phyloP scores from a whole-genome alignment of 2,329 filamentous ascomycete species.

The Juglanconis juglandina region DNA sequence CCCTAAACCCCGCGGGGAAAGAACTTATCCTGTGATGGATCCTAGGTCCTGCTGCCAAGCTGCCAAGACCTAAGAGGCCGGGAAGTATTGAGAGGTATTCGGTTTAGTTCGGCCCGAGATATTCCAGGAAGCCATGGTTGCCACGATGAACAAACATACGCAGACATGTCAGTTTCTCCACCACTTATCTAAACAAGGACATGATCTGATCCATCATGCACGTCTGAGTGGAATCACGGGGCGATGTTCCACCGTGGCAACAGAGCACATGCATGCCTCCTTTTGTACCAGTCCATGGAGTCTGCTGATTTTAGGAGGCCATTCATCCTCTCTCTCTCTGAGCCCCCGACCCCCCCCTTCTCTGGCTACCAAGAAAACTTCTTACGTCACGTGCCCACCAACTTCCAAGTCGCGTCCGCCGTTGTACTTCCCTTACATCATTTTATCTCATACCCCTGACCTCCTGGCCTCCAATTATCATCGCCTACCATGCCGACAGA shows the following conservation, averaged over 20 bases:
- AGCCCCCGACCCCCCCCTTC: too few relatives aligned
- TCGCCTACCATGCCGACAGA: conserved; percentile 36
- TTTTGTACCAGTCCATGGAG: background rate
- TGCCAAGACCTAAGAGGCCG: background rate
- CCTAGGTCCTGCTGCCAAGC: background rate
- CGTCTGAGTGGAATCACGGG: background rate
- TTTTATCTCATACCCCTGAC: too few relatives aligned
- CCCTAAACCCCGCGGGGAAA: background rate
- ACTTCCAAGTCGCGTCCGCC: background rate
- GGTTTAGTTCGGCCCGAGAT: conserved; percentile 18
- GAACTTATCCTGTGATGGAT: background rate
- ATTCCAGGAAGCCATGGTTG: background rate
- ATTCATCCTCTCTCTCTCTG: background rate
- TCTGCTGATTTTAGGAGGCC: background rate
- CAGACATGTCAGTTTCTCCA: conserved; percentile 8
- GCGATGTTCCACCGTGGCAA: background rate
- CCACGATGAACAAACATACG: background rate
- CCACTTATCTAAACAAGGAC: background rate
- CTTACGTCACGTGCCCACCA: background rate
- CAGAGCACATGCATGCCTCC: background rate
- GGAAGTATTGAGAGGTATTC: background rate
- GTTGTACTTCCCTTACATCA: background rate
- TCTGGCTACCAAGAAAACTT: background rate
- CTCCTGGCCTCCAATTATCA: background rate
- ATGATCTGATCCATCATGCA: background rate